Conservation (phyloP, 176 grass and related monocot species). For the Eragrostis nindensis region DNA sequence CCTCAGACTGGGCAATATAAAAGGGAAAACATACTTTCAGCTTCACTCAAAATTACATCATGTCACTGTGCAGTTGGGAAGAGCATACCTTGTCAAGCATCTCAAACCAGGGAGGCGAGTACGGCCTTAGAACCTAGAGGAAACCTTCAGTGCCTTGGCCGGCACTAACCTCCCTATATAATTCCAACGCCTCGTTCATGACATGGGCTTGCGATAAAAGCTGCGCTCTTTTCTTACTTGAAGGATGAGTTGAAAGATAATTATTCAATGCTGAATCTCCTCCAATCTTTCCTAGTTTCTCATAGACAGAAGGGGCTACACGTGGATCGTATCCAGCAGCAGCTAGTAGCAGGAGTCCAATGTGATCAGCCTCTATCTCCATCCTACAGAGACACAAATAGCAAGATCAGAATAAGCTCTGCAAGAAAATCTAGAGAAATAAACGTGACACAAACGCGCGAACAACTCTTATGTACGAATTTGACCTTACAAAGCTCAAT, state of each 20-base stretch:
- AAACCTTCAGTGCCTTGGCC: constrained; percentile 76
- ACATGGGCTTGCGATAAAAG: constrained; percentile 64
- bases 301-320: constrained; percentile 73
- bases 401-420: constrained; percentile 10
- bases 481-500: too few relatives aligned
- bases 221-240: constrained; percentile 76
- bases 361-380: constrained; percentile 97
- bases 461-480: too few relatives aligned
- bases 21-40: background rate
- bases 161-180: constrained; percentile 62
- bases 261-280: constrained; percentile 68
- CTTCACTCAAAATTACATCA: background rate
- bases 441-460: too few relatives aligned
- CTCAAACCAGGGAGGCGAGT: background rate
- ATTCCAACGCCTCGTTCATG: constrained; percentile 74
- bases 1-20: background rate
- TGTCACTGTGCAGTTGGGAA: background rate
- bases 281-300: constrained; percentile 74
- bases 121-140: constrained; percentile 52
- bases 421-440: constrained; percentile 7
- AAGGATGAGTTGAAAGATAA: constrained; percentile 94
- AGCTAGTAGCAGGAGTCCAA: constrained; percentile 84
- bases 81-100: background rate
- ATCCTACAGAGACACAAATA: constrained; percentile 60
- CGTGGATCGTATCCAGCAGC: constrained; percentile 90